Conservation (phyloP, 2,329 filamentous ascomycete species). For the Ascochyta rabiei region DNA sequence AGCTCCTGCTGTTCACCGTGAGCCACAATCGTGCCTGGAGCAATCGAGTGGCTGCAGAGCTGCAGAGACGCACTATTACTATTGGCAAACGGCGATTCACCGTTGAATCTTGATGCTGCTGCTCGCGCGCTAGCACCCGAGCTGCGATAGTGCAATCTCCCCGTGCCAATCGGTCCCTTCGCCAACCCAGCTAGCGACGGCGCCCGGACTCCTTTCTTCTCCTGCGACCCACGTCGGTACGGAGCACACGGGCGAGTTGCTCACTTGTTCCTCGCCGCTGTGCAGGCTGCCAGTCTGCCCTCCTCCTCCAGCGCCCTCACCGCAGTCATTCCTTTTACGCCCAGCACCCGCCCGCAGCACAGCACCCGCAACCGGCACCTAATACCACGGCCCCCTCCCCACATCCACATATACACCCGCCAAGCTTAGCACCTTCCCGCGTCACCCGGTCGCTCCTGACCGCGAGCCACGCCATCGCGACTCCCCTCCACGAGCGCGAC, state of each 20-base stretch:
- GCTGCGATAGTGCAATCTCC: constrained; percentile 10
- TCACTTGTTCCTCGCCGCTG: constrained; percentile 23
- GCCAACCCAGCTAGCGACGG: constrained; percentile 8
- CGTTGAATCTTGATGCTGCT: neutral
- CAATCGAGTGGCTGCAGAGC: constrained; percentile 12
- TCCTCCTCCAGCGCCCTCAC: constrained; percentile 35
- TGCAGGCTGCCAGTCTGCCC: constrained; percentile 29
- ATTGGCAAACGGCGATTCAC: constrained; percentile 11
- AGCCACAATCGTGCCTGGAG: constrained; percentile 6
- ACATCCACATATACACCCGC: constrained; percentile 21
- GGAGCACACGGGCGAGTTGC: constrained; percentile 16
- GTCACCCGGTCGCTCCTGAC: constrained; percentile 27
- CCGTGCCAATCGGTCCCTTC: constrained; percentile 16
- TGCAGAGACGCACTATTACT: neutral
- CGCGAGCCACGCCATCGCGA: constrained; percentile 8
- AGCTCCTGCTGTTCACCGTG: constrained; percentile 5
- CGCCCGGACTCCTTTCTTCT: constrained; percentile 19
- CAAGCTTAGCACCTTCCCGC: constrained; percentile 25
- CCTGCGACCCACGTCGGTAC: constrained; percentile 10
- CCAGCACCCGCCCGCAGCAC: constrained; percentile 12
- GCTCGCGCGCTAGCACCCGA: constrained; percentile 6
- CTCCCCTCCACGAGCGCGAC: constrained; percentile 4
- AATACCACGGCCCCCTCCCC: constrained; percentile 18
- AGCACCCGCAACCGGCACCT: constrained; percentile 19
- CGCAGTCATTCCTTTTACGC: constrained; percentile 48